Conservation (phyloP, 352 stramenopile genomes). For the Phytophthora citricola region DNA sequence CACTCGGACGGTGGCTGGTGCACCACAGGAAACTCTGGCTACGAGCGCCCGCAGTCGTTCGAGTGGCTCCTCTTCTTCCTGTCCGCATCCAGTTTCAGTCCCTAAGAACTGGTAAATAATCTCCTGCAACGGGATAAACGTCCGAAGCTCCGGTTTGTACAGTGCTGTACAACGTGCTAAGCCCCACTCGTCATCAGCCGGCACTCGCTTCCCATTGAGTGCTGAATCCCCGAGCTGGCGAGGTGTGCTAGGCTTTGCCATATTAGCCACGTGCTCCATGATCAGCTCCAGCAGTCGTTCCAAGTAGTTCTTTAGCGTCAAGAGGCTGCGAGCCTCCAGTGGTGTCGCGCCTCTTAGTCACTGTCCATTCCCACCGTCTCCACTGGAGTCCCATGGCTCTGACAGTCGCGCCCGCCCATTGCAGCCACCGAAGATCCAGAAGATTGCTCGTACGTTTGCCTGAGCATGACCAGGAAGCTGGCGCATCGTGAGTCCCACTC, state of each 20-base stretch:
- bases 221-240: conserved; percentile 22
- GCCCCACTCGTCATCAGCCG: conserved; percentile 60
- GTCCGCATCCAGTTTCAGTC: conserved; percentile 26
- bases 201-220: conserved; percentile 21
- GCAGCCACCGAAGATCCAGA: conserved; percentile 10
- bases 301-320: conserved; percentile 76
- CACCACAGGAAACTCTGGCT: conserved; percentile 58
- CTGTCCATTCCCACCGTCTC: conserved; percentile 26
- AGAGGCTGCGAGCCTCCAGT: conserved; percentile 58
- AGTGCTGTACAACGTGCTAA: conserved; percentile 52
- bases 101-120: conserved; percentile 71
- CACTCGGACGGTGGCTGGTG: conserved; percentile 66
- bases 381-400: conserved; percentile 28
- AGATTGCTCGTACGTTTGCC: conserved; percentile 55
- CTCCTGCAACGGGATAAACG: conserved; percentile 74
- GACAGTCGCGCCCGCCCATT: conserved; percentile 32
- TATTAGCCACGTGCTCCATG: conserved; percentile 47
- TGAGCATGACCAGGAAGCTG: conserved; percentile 57
- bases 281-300: conserved; percentile 63
- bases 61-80: conserved; percentile 57
- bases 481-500: conserved; percentile 44
- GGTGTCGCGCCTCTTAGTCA: conserved; percentile 40
- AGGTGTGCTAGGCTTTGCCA: conserved; percentile 24
- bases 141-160: conserved; percentile 68
- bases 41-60: conserved; percentile 58